phyloP scores from a whole-genome alignment of 805 yeast species.

The Pichia exigua region DNA sequence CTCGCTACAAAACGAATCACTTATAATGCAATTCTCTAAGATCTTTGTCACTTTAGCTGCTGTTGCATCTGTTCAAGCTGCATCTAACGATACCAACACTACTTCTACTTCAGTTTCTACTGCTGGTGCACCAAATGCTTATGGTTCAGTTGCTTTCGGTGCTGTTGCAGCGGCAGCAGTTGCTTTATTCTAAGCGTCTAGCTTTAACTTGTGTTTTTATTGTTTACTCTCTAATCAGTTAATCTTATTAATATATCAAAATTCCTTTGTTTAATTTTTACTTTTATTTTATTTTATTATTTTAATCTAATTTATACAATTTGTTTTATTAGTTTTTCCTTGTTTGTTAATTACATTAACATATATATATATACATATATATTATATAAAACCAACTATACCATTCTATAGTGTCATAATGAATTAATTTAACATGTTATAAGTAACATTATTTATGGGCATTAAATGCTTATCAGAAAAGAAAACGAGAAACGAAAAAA shows the following conservation, averaged over 20 bases:
- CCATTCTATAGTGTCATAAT: background rate
- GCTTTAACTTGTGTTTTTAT: background rate
- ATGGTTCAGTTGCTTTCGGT: slow-evolving; percentile 70
- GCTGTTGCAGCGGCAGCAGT: slow-evolving; percentile 84
- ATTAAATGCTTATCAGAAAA: background rate
- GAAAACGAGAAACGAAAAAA: too few relatives aligned
- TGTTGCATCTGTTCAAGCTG: slow-evolving; percentile 61
- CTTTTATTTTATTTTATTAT: background rate
- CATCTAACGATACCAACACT: slow-evolving; percentile 33
- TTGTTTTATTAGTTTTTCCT: background rate
- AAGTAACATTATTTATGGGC: too few relatives aligned
- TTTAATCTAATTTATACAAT: too few relatives aligned
- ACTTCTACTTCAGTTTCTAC: slow-evolving; percentile 35
- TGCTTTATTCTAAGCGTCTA: slow-evolving; percentile 29
- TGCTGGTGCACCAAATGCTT: slow-evolving; percentile 33
- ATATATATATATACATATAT: background rate
- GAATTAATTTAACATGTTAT: background rate
- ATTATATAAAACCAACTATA: background rate
- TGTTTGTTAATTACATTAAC: background rate
- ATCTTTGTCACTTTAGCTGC: slow-evolving; percentile 64
- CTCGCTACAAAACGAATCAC: background rate
- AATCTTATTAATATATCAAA: background rate
- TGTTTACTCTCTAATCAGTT: background rate
- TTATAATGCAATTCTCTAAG: slow-evolving; percentile 63
- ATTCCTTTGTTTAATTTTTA: background rate